phyloP scores from a whole-genome alignment of 2,329 filamentous ascomycete species.

The Hypomyces rosellus region DNA sequence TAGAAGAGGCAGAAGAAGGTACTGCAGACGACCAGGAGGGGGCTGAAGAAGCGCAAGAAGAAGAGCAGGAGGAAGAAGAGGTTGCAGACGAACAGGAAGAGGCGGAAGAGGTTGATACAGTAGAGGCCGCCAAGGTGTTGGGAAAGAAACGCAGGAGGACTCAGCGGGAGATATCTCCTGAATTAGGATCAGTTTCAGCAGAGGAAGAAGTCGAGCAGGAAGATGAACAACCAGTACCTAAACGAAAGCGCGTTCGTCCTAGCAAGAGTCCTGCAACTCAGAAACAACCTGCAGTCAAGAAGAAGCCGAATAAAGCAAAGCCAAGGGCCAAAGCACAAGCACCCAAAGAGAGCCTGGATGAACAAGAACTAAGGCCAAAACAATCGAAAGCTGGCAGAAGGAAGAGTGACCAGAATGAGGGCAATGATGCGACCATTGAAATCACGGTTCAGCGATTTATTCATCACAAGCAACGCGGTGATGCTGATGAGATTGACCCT shows the following conservation, averaged over 20 bases:
- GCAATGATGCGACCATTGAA: constrained; percentile 33
- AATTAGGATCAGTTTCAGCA: constrained; percentile 30
- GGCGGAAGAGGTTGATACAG: constrained; percentile 38
- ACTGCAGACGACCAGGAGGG: constrained; percentile 4
- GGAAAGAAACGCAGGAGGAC: constrained; percentile 38
- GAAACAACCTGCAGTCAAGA: constrained; percentile 29
- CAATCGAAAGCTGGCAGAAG: constrained; percentile 17
- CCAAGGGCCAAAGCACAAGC: constrained; percentile 1
- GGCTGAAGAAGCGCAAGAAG: constrained; percentile 15
- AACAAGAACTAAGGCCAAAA: constrained; percentile 6
- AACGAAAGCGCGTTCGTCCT: constrained; percentile 29
- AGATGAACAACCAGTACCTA: constrained; percentile 23
- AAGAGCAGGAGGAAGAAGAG: constrained; percentile 14
- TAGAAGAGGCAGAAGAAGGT: constrained; percentile 1
- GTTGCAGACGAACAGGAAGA: constrained; percentile 20
- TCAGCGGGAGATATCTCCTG: constrained; percentile 32
- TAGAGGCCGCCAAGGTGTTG: constrained; percentile 36
- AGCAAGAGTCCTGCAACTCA: constrained; percentile 37
- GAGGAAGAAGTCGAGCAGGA: constrained; percentile 28
- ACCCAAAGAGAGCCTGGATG: constrained; percentile 4
- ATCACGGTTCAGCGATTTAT: constrained; percentile 56
- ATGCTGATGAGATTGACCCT: constrained; percentile 37
- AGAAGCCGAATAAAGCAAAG: constrained; percentile 16
- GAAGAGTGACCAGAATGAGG: constrained; percentile 19
- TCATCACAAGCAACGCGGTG: constrained; percentile 38